Percentiles rank a stretch among this genome's conserved stretches.
Conservation (phyloP, 2,329 filamentous ascomycete genomes). For the Claviceps pusilla region DNA sequence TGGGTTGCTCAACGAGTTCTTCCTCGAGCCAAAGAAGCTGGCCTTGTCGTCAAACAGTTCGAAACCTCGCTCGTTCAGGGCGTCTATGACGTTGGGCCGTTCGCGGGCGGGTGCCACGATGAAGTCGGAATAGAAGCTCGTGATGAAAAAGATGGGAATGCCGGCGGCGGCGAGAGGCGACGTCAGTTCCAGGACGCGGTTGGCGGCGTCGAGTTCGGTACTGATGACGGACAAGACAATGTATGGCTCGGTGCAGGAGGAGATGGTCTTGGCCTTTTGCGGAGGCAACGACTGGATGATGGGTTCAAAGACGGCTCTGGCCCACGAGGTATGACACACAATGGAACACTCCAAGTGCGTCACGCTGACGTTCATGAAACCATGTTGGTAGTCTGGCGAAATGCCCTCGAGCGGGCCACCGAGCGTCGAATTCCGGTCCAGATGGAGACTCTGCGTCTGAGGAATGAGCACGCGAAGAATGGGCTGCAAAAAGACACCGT, state of each 20-base stretch:
- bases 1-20: constrained; percentile 12
- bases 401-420: constrained; percentile 29
- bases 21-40: constrained; percentile 43
- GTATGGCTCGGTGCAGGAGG: constrained; percentile 70
- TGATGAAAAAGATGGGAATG: constrained; percentile 97
- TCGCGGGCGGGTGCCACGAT: constrained; percentile 74
- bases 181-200: constrained; percentile 80
- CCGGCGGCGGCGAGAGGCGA: constrained; percentile 80
- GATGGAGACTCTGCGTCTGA: constrained; percentile 29
- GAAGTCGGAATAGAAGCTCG: constrained; percentile 95
- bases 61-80: constrained; percentile 67
- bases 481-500: constrained; percentile 66
- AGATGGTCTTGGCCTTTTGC: constrained; percentile 38
- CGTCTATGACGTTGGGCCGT: constrained; percentile 57
- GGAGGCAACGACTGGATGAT: constrained; percentile 48
- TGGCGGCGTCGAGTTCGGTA: constrained; percentile 78
- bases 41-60: constrained; percentile 62
- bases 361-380: constrained; percentile 85
- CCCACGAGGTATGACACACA: constrained; percentile 67
- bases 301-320: constrained; percentile 60
- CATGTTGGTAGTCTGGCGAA: constrained; percentile 43
- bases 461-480: constrained; percentile 77
- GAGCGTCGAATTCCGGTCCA: constrained; percentile 18
- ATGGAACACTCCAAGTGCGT: constrained; percentile 88
- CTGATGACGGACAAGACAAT: constrained; percentile 81